phyloP scores from a whole-genome alignment of 176 grass and related monocot species.

The Oryza meyeriana region DNA sequence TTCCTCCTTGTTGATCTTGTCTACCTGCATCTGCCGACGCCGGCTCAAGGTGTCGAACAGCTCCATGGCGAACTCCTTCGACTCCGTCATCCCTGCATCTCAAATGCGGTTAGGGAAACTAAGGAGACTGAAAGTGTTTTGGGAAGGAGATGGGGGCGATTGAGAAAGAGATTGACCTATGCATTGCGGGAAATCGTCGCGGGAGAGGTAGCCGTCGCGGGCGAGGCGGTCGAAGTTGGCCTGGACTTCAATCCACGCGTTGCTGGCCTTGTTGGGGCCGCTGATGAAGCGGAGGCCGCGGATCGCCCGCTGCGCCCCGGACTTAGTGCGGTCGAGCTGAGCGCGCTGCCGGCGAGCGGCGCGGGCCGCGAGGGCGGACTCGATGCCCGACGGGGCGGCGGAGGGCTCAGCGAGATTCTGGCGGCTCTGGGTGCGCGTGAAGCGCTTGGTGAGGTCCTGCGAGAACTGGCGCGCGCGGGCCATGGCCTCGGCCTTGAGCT shows the following conservation, averaged over 20 bases:
- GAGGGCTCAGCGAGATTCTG: background rate
- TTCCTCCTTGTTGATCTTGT: slow-evolving; percentile 78
- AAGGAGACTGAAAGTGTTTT: too few species aligned
- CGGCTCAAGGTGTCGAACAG: slow-evolving; percentile 84
- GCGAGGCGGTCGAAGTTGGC: slow-evolving; percentile 72
- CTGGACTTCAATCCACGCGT: slow-evolving; percentile 83
- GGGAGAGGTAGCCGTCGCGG: slow-evolving; percentile 55
- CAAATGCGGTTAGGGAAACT: slow-evolving; percentile 8
- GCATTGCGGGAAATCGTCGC: slow-evolving; percentile 77
- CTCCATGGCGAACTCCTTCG: slow-evolving; percentile 82
- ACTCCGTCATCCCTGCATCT: slow-evolving; percentile 76
- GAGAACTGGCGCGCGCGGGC: slow-evolving; percentile 65
- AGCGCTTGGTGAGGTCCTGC: slow-evolving; percentile 69
- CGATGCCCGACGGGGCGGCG: slow-evolving; percentile 30
- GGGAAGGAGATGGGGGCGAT: background rate
- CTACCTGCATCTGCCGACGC: slow-evolving; percentile 58
- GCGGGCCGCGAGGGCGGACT: slow-evolving; percentile 70
- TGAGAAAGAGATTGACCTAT: slow-evolving; percentile 45
- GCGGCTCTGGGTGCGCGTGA: slow-evolving; percentile 42
- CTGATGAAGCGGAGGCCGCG: slow-evolving; percentile 81
- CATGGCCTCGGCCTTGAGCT: slow-evolving; percentile 69
- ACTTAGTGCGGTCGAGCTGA: slow-evolving; percentile 57
- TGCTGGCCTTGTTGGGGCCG: slow-evolving; percentile 54
- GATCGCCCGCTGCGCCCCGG: slow-evolving; percentile 63
- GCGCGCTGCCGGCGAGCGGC: slow-evolving; percentile 47